Conservation (phyloP, 129 eudicot species). For the Lonicera japonica region DNA sequence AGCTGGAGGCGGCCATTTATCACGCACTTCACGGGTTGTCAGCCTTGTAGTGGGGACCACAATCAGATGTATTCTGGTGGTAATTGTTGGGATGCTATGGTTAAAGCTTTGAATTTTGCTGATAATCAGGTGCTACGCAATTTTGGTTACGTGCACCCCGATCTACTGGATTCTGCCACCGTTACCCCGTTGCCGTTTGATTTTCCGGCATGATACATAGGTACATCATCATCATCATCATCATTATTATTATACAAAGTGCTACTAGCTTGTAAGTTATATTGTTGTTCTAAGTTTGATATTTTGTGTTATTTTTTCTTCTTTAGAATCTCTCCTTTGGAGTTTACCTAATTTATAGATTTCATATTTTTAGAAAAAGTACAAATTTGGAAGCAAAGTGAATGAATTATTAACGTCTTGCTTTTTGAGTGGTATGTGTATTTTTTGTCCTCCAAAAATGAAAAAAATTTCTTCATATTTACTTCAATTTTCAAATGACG, state of each 20-base stretch:
- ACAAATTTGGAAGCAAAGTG: too few species aligned
- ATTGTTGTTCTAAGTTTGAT: background rate
- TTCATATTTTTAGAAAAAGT: too few species aligned
- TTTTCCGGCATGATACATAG: constrained; percentile 38
- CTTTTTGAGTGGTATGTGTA: too few species aligned
- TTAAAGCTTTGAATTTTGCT: constrained; percentile 58
- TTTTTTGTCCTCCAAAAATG: too few species aligned
- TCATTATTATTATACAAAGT: background rate
- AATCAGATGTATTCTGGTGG: constrained; percentile 54
- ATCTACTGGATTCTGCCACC: constrained; percentile 43
- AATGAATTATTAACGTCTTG: too few species aligned
- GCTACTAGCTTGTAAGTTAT: background rate
- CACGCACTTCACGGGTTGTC: constrained; percentile 90
- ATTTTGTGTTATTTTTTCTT: too few species aligned
- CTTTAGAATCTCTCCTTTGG: too few species aligned
- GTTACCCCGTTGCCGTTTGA: constrained; percentile 55
- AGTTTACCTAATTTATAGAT: too few species aligned
- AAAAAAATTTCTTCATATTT: too few species aligned
- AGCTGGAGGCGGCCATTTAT: constrained; percentile 74
- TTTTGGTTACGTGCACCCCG: constrained; percentile 60
- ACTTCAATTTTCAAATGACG: too few species aligned
- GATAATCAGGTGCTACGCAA: constrained; percentile 86
- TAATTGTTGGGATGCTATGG: constrained; percentile 63
- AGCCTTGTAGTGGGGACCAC: constrained; percentile 82
- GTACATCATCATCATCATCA: too few species aligned